Percentiles rank a stretch among this genome's conserved stretches.
Conservation (phyloP, 2,329 filamentous ascomycete species). For the Cytospora piceicola region DNA sequence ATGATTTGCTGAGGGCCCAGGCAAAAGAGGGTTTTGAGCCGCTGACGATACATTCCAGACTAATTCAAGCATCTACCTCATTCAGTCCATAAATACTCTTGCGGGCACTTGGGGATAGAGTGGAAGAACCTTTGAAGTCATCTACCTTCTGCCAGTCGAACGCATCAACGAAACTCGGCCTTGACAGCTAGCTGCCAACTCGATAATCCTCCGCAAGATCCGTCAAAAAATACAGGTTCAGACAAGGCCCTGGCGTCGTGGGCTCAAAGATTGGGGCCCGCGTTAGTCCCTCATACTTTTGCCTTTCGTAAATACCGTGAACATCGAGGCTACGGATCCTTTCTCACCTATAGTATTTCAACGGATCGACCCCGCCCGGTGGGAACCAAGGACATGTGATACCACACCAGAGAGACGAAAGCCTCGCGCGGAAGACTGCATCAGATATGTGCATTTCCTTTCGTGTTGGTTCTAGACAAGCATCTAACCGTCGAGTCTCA, state of each 20-base stretch:
- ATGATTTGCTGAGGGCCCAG: background rate
- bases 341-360: background rate
- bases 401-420: background rate
- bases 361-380: background rate
- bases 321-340: background rate
- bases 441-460: background rate
- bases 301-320: too few relatives aligned
- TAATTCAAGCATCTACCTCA: background rate
- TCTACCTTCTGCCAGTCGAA: background rate
- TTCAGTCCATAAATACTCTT: too few relatives aligned
- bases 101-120: background rate
- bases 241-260: background rate
- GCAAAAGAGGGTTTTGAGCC: constrained; percentile 20
- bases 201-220: background rate
- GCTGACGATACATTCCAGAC: constrained; percentile 14
- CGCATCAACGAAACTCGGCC: background rate
- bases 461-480: background rate
- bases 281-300: too few relatives aligned
- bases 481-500: background rate
- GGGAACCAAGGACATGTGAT: background rate
- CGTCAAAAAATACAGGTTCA: background rate
- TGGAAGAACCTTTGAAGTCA: too few relatives aligned
- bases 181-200: background rate
- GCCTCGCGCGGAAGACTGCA: background rate
- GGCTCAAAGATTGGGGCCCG: too few relatives aligned